Conservation (phyloP, 1,284 basidiomycete species). For the Sparassis latifolia region DNA sequence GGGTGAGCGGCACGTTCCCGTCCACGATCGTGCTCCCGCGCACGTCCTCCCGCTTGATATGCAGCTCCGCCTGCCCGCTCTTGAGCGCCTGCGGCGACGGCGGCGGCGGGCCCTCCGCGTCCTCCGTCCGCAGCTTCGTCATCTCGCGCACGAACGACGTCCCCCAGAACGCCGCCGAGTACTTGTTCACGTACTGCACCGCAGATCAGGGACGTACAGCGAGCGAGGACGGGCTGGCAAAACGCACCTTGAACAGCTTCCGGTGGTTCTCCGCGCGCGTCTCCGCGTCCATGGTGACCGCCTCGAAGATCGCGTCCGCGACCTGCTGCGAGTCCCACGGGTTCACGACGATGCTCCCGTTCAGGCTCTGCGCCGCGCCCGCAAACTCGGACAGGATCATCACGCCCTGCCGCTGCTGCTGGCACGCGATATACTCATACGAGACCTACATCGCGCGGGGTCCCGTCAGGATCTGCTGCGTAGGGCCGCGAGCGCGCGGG, state of each 20-base stretch:
- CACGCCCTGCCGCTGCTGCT: conserved; percentile 86
- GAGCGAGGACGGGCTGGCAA: background rate
- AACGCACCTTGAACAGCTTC: conserved; percentile 81
- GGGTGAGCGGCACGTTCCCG: conserved; percentile 27
- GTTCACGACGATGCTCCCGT: conserved; percentile 92
- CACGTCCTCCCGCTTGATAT: conserved; percentile 25
- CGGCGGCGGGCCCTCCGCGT: conserved; percentile 22
- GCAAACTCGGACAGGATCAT: conserved; percentile 99
- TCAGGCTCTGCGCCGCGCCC: conserved; percentile 93
- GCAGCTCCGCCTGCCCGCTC: conserved; percentile 34
- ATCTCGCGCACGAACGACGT: conserved; percentile 87
- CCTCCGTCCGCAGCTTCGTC: conserved; percentile 38
- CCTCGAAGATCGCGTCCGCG: conserved; percentile 92
- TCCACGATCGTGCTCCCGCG: conserved; percentile 28
- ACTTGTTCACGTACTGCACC: conserved; percentile 79
- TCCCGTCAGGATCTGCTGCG: background rate
- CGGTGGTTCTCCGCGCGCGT: conserved; percentile 86
- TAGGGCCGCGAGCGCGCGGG: background rate
- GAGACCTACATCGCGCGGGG: conserved; percentile 68
- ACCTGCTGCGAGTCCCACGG: conserved; percentile 96
- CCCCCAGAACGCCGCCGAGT: conserved; percentile 91
- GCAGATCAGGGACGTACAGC: conserved; percentile 1
- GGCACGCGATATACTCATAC: conserved; percentile 97
- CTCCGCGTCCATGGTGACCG: conserved; percentile 83
- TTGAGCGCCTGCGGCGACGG: conserved; percentile 28